Evolutionary conservation across 176 grass and related monocot genomes (phyloP).

Genomic region (Raddia distichophylla): DNA sequence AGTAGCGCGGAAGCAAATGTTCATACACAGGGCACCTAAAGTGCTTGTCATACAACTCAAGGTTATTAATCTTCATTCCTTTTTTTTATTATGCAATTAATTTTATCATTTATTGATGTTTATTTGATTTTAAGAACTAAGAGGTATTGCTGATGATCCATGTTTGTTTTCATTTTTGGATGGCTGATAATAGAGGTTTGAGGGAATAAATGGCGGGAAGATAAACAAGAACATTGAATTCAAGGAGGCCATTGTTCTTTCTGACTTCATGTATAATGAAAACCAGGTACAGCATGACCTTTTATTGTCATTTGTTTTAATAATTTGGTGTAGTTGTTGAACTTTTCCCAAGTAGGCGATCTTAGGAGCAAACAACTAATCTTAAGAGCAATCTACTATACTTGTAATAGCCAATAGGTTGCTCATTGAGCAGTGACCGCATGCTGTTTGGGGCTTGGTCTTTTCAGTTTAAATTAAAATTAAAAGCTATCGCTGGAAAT

Average conservation of each 20-base stretch:
- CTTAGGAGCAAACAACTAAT: background rate
- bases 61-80: slow-evolving; percentile 51
- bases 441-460: background rate
- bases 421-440: background rate
- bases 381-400: slow-evolving; percentile 19
- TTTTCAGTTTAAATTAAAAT: too few relatives aligned
- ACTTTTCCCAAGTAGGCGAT: background rate
- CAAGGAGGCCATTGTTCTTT: slow-evolving; percentile 80
- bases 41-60: slow-evolving; percentile 99
- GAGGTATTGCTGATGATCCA: slow-evolving; percentile 5
- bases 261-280: slow-evolving; percentile 76
- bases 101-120: slow-evolving; percentile 2
- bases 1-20: slow-evolving; percentile 91
- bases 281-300: slow-evolving; percentile 59
- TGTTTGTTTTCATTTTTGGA: slow-evolving; percentile 11
- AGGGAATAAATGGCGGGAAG: slow-evolving; percentile 89
- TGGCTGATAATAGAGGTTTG: slow-evolving; percentile 74
- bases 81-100: slow-evolving; percentile 24
- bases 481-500: too few relatives aligned
- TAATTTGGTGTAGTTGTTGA: slow-evolving; percentile 15
- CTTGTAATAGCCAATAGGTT: slow-evolving; percentile 19
- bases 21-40: slow-evolving; percentile 83
- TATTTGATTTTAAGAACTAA: slow-evolving; percentile 16
- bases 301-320: slow-evolving; percentile 10
- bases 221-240: slow-evolving; percentile 93